Percentiles rank a stretch among this genome's conserved stretches.
Evolutionary conservation across 306 rosid genomes (phyloP).

Genomic region (Casuarina equisetifolia): DNA sequence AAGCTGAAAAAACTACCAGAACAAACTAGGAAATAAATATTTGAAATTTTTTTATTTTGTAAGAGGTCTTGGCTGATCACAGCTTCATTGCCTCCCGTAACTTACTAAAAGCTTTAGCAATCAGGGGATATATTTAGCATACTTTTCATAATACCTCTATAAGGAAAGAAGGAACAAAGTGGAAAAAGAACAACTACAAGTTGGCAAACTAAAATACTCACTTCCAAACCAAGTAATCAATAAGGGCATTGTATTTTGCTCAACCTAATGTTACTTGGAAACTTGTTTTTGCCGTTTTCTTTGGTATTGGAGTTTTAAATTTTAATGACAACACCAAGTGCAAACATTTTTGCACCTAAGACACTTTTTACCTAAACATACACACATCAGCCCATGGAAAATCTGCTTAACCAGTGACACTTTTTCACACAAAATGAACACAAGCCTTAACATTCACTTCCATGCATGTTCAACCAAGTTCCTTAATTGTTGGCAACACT

Average conservation of each 20-base stretch:
- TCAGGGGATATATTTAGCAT: background rate
- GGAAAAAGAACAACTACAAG: background rate
- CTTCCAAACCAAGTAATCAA: constrained; percentile 96
- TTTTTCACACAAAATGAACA: constrained; percentile 10
- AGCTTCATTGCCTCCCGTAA: background rate
- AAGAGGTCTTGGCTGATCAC: background rate
- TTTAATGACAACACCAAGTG: constrained; percentile 84
- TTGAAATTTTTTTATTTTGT: background rate
- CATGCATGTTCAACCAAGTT: constrained; percentile 87
- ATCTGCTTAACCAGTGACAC: constrained; percentile 1
- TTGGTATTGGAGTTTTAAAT: constrained; percentile 69
- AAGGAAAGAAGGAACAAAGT: too few relatives aligned
- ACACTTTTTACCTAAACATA: constrained; percentile 83
- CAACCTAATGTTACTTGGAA: constrained; percentile 88
- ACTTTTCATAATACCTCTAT: too few relatives aligned
- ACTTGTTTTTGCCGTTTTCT: constrained; percentile 85
- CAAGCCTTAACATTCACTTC: constrained; percentile 94
- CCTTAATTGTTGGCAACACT: constrained; percentile 90
- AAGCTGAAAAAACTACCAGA: background rate
- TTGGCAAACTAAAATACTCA: constrained; percentile 38
- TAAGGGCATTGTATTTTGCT: constrained; percentile 84
- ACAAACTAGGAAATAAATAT: background rate
- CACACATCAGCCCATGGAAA: constrained; percentile 20
- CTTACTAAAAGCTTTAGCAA: too few relatives aligned
- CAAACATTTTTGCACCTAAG: constrained; percentile 92